phyloP scores from a whole-genome alignment of 2,329 filamentous ascomycete genomes.

The Diaporthe amygdali region DNA sequence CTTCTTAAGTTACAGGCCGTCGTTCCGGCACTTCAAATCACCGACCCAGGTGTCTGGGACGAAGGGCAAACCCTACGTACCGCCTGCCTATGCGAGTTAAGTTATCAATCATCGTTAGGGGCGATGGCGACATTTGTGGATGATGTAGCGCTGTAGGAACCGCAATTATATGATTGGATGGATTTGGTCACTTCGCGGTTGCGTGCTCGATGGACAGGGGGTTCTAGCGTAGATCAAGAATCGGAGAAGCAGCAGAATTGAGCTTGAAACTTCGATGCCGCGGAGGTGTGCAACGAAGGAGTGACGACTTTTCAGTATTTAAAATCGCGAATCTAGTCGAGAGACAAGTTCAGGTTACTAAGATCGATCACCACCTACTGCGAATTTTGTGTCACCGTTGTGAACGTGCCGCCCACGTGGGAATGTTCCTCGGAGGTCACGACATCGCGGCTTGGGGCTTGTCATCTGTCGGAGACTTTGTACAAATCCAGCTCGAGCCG shows the following conservation, averaged over 20 bases:
- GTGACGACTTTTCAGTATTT: neutral
- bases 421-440: neutral
- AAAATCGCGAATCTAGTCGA: neutral
- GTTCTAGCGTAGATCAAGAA: neutral
- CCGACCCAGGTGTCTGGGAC: neutral
- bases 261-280: neutral
- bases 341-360: neutral
- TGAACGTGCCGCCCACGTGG: neutral
- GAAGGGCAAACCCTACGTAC: neutral
- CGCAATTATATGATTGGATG: conserved; percentile 16
- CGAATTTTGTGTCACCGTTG: neutral
- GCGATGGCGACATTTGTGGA: conserved; percentile 24
- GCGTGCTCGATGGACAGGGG: conserved; percentile 8
- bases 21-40: neutral
- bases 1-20: neutral
- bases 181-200: conserved; percentile 14
- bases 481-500: neutral
- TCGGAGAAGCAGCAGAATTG: neutral
- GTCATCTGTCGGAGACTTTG: neutral
- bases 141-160: neutral
- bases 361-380: neutral
- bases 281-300: neutral
- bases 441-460: neutral
- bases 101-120: conserved; percentile 22
- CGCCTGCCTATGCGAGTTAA: neutral